phyloP scores from a whole-genome alignment of 306 rosid species.

The Glycine soja region DNA sequence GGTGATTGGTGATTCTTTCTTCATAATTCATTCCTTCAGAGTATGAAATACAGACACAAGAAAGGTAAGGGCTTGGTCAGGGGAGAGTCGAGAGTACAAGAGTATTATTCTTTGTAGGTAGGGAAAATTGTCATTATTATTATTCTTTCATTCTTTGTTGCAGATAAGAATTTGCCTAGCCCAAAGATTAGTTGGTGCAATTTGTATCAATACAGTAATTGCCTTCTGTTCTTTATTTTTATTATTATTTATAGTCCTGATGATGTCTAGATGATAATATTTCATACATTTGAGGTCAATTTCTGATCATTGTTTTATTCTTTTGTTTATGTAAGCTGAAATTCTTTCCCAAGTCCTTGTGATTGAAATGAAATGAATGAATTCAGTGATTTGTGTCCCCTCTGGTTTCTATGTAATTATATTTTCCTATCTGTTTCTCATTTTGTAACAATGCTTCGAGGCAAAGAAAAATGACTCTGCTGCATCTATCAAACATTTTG shows the following conservation, averaged over 20 bases:
- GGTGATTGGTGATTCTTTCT: conserved; percentile 5
- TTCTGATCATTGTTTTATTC: conserved; percentile 65
- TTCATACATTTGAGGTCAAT: conserved; percentile 52
- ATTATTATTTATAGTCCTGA: conserved; percentile 18
- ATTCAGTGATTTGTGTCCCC: conserved; percentile 39
- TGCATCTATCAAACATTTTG: no score
- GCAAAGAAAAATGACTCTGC: no score
- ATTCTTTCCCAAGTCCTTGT: conserved; percentile 52
- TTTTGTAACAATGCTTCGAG: background rate
- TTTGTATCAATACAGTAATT: conserved; percentile 55
- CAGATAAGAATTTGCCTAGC: conserved; percentile 61
- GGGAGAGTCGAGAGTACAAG: background rate
- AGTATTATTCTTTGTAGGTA: conserved; percentile 79
- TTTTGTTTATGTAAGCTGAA: conserved; percentile 57
- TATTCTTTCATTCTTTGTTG: conserved; percentile 88
- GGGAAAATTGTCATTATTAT: conserved; percentile 41
- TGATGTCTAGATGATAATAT: conserved; percentile 30
- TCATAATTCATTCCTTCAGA: conserved; percentile 39
- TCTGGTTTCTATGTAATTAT: background rate
- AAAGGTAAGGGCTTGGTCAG: conserved; percentile 38
- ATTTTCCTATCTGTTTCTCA: background rate
- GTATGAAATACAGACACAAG: conserved; percentile 38
- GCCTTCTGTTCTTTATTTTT: conserved; percentile 39
- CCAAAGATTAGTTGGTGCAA: conserved; percentile 51
- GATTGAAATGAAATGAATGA: conserved; percentile 42